Evolutionary conservation across 83 land plant species (phyloP).

Genomic region (Diphasiastrum complanatum): DNA sequence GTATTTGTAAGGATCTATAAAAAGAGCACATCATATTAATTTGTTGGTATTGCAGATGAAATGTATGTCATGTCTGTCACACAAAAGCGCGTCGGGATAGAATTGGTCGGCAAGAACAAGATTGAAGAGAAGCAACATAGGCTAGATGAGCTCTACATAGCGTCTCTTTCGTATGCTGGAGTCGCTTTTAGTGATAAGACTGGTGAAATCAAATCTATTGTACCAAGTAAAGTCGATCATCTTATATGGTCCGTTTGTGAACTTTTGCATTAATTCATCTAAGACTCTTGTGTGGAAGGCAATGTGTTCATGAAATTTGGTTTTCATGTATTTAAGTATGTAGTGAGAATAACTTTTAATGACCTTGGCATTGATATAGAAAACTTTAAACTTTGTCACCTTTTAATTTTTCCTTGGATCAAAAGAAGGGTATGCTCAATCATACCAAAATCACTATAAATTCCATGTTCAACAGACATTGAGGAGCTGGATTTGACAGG

Average conservation of each 20-base stretch:
- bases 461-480: slow-evolving; percentile 50
- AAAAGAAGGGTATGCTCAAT: too few species aligned
- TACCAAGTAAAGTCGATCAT: slow-evolving; percentile 17
- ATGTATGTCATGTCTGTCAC: slow-evolving; percentile 37
- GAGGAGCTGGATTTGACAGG: slow-evolving; percentile 92
- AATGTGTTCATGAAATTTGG: background rate
- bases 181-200: slow-evolving; percentile 25
- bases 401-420: too few species aligned
- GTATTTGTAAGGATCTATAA: background rate
- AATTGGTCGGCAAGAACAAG: slow-evolving; percentile 35
- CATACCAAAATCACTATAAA: too few species aligned
- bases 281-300: too few species aligned
- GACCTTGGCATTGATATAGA: background rate
- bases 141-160: slow-evolving; percentile 25
- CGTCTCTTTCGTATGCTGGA: slow-evolving; percentile 26
- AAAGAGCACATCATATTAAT: background rate
- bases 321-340: background rate
- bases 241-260: too few species aligned
- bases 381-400: too few species aligned
- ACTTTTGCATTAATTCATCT: too few species aligned
- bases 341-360: background rate
- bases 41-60: slow-evolving; percentile 23
- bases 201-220: slow-evolving; percentile 12
- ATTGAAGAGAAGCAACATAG: slow-evolving; percentile 32
- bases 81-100: slow-evolving; percentile 31